Base-by-base conservation (phyloP, 371 early-diverging fungal species). In the Nosema muscidifuracis region DNA sequence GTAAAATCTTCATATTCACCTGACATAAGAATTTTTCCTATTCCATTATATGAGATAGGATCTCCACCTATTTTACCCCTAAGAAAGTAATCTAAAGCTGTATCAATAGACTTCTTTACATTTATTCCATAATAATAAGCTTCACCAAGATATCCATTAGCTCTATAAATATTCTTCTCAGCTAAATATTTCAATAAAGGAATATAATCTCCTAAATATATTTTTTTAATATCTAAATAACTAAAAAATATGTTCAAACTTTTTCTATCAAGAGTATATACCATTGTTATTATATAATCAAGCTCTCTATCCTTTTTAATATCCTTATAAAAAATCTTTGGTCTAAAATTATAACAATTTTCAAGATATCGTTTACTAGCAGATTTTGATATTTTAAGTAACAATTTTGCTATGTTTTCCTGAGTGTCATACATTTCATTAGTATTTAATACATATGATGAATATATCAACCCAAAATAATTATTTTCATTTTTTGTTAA, bases 61-160 rank as follows among this genome's bases (percentile, higher is more conserved):
- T 82, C 81, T 6, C 67, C 51, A 16, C 28, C 33, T 15, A 61
- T 62, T 16, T 61, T 69, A 2, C 82, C 82, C 40, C 71, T 67
- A 18, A 65, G 34, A 57, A 72, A 84, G 51, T 80, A 81, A 55
- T 82, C 79, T 67, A 81, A 56, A 4, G 84, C 82, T 38, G 56
- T 76, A 22, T 76, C 76, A 16, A 72, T 36, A 42, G 71, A 67
- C 22, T 31, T 67, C 26, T 57, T 20, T 26, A 80, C 78, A 22
- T 78, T 80, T 31, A 77, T 58, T 24, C 82, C 82, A 34, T 82
- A 77, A 61, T 69, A 80, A 66, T 81, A 79, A 47, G 77, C 60
- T 53, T 81, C 81, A 6, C 84, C 84, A 3, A 84, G 33, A 2
- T 81, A 55, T 0, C 73, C 71, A 75, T 72, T 61, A 4, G 79